Conservation (phyloP, 2,329 filamentous ascomycete species). For the Phyllosticta ampelicida region DNA sequence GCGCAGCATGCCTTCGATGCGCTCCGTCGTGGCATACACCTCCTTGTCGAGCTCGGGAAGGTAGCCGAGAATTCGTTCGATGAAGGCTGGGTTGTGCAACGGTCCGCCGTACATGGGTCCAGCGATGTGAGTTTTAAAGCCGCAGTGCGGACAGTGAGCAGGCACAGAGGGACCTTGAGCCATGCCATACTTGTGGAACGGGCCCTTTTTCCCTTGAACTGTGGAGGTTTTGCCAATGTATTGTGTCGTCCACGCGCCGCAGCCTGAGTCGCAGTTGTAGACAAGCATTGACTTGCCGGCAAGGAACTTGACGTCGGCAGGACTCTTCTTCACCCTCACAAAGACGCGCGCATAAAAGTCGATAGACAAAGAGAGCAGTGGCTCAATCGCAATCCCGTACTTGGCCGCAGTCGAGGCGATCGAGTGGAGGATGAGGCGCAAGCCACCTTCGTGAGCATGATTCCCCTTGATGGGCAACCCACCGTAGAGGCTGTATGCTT, state of each 20-base stretch:
- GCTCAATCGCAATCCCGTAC: constrained; percentile 83
- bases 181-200: constrained; percentile 68
- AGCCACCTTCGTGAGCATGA: constrained; percentile 78
- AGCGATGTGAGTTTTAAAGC: constrained; percentile 71
- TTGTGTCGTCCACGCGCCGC: constrained; percentile 84
- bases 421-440: constrained; percentile 75
- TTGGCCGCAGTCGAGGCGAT: constrained; percentile 70
- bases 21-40: constrained; percentile 66
- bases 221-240: constrained; percentile 60
- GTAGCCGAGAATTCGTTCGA: constrained; percentile 64
- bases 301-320: constrained; percentile 78
- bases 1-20: constrained; percentile 84
- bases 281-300: constrained; percentile 87
- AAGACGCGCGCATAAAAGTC: constrained; percentile 93
- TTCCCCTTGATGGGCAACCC: constrained; percentile 76
- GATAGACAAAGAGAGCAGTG: constrained; percentile 82
- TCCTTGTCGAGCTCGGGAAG: constrained; percentile 56
- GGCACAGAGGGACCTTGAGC: constrained; percentile 58
- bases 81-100: constrained; percentile 73
- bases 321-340: constrained; percentile 67
- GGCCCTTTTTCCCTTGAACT: constrained; percentile 56
- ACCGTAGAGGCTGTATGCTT: constrained; percentile 87
- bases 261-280: constrained; percentile 83
- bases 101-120: constrained; percentile 94
- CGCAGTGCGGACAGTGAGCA: constrained; percentile 69